These are phyloP conservation scores for Geotrichum australiense DNA, from an alignment of 1,139 yeast species.

Conservation along the genomic window DNA sequence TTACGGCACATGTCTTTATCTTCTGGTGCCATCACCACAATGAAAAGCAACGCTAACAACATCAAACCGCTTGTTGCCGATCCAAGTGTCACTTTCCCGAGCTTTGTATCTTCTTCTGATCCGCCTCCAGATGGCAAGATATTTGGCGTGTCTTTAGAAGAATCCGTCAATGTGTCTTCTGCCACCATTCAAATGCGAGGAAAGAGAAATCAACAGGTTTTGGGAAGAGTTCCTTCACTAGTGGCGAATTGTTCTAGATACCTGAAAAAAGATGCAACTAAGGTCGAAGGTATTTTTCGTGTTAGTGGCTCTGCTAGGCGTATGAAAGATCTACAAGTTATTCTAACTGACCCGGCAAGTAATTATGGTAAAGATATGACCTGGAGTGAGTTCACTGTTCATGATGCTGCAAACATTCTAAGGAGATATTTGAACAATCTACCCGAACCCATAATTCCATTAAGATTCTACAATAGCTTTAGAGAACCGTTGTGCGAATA, in stretches of 20 bases:
- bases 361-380: slow-evolving; percentile 70
- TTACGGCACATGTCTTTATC: slow-evolving; percentile 31
- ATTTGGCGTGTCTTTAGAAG: slow-evolving; percentile 77
- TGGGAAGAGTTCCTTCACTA: slow-evolving; percentile 78
- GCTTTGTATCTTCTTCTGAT: slow-evolving; percentile 12
- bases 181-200: slow-evolving; percentile 62
- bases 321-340: slow-evolving; percentile 73
- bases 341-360: slow-evolving; percentile 80
- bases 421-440: slow-evolving; percentile 79
- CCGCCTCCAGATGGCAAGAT: slow-evolving; percentile 37
- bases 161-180: slow-evolving; percentile 65
- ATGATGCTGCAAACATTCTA: slow-evolving; percentile 89
- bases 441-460: slow-evolving; percentile 88
- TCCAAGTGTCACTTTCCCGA: background rate
- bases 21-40: slow-evolving; percentile 23
- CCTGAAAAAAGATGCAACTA: slow-evolving; percentile 57
- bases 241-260: slow-evolving; percentile 93
- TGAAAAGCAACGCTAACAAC: slow-evolving; percentile 1
- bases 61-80: background rate
- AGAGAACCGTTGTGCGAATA: slow-evolving; percentile 67
- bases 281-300: slow-evolving; percentile 84
- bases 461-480: slow-evolving; percentile 67
- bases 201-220: slow-evolving; percentile 46
- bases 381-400: slow-evolving; percentile 96
- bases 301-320: slow-evolving; percentile 90